Evolutionary conservation across 2,329 filamentous ascomycete genomes (phyloP), one percentile per base, ranked within the genome.

Genomic region (Immersiporthe knoxdaviesiana): DNA sequence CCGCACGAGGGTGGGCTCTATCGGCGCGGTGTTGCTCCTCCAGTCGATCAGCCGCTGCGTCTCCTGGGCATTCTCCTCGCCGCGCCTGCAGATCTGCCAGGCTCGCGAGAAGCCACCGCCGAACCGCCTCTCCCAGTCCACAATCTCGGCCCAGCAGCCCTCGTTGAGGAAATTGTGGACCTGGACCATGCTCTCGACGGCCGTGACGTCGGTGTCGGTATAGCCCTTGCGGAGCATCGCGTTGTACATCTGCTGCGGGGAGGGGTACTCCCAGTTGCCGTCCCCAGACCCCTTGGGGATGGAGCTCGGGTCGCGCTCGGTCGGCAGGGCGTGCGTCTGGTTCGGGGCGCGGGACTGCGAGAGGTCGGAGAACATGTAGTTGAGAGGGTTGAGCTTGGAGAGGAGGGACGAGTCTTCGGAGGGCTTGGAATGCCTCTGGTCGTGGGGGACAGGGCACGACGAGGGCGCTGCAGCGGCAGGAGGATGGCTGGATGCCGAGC

Each of bases 161-260:
- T 99, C 96, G 79, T 99, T 99, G 70, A 99, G 81, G 76, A 97
- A 98, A 81, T 99, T 99, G 84, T 99, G 96, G 14, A 98, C 93
- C 0, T 93, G 92, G 7, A 99, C 96, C 96, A 99, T 99, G 76
- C 91, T 90, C 81, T 97, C 94, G 18, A 99, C 94, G 3, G 94
- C 94, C 27, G 95, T 96, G 67, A 93, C 88, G 68, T 97, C 94
- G 0, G 96, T 98, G 78, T 98, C 94, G 0, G 92, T 94, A 81
- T 97, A 96, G 69, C 96, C 96, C 81, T 99, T 99, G 72, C 96
- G 91, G 71, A 98, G 83, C 81, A 99, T 91, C 10, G 96, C 96
- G 77, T 99, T 98, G 85, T 98, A 99, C 96, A 99, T 99, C 81
- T 99, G 96, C 82, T 99, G 96, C 0, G 96, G 95, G 0, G 94